Base-by-base conservation (phyloP, 176 grass and related monocot genomes). In the Aegilops sharonensis region DNA sequence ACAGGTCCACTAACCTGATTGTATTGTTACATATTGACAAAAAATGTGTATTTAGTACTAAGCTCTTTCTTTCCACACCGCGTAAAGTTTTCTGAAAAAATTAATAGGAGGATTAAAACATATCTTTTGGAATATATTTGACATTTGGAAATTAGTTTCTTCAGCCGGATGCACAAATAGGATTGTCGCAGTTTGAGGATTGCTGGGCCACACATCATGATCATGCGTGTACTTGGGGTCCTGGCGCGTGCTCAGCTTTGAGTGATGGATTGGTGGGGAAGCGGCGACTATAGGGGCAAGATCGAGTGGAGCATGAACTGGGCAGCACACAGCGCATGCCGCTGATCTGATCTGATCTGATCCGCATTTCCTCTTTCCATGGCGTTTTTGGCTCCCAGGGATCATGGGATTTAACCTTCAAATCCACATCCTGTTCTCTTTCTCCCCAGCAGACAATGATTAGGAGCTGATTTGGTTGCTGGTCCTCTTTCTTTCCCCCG, bases 301-400 rank as follows among this genome's bases (percentile, higher is more conserved):
- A 76, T 76, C 8, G 72, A 81, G 85, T 91, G 89, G 89, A 80
- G 39, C 85, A 20, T 88, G 85, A 91, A 77, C 70, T 91, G 81
- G 85, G 77, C 17, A 63, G 89, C 54, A 72, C 40, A 56, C 35
- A 68, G 66, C n/a, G 60, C 72, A 18, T 47, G 80, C 68, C 14
- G 68, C 18, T 13, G 75, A 87, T 56, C 25, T 77, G 47, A 77
- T 56, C 47, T 34, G 74, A 77, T 56, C 47, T 34, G 74, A 77
- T 76, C 70, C 20, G 27, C 39, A 5, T 61, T 24, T 52, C 56
- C 67, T 65, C 52, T 84, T 48, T 72, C 75, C 80, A 68, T 66
- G 43, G 21, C 37, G 21, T 23, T 68, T 73, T 66, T 69, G 36
- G 1, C 27, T 15, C 57, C 47, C 35, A 67, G 47, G 77, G 62